phyloP scores from a whole-genome alignment of 2,329 filamentous ascomycete species.

The Aspergillus vadensis region DNA sequence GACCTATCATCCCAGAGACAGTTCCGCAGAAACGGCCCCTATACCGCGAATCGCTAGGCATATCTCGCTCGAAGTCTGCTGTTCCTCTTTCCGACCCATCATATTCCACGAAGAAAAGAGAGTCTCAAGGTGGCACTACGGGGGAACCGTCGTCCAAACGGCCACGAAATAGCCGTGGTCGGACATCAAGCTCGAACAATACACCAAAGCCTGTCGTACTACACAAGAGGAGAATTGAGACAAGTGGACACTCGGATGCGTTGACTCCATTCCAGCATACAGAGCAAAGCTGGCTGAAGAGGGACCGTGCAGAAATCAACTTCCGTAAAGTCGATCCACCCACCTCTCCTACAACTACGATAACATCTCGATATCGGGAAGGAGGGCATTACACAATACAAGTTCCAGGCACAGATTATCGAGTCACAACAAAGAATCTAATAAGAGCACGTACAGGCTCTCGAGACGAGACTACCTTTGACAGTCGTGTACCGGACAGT shows the following conservation, averaged over 20 bases:
- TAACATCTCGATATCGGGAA: constrained; percentile 24
- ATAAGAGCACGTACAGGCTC: not conserved
- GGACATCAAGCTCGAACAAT: constrained; percentile 7
- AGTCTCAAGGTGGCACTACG: not conserved
- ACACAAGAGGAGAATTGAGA: not conserved
- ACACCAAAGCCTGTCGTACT: constrained; percentile 10
- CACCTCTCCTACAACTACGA: constrained; percentile 36
- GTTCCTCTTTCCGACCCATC: not conserved
- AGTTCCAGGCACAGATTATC: constrained; percentile 4
- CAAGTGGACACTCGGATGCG: not conserved
- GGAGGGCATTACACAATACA: constrained; percentile 13
- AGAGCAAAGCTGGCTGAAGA: constrained; percentile 32
- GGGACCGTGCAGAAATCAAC: constrained; percentile 29
- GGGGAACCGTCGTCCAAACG: not conserved
- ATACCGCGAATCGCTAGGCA: constrained; percentile 18
- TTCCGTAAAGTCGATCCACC: constrained; percentile 40
- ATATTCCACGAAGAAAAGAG: not conserved
- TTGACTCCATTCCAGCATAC: constrained; percentile 7
- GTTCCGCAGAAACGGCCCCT: constrained; percentile 26
- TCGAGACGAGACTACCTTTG: not conserved
- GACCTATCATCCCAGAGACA: constrained; percentile 31
- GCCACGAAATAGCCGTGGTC: not conserved
- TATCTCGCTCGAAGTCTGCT: constrained; percentile 3
- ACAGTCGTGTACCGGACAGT: not conserved
- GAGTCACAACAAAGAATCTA: not conserved